Evolutionary conservation across 768 basidiomycete genomes (phyloP).

Genomic region (Saitozyma sp.): DNA sequence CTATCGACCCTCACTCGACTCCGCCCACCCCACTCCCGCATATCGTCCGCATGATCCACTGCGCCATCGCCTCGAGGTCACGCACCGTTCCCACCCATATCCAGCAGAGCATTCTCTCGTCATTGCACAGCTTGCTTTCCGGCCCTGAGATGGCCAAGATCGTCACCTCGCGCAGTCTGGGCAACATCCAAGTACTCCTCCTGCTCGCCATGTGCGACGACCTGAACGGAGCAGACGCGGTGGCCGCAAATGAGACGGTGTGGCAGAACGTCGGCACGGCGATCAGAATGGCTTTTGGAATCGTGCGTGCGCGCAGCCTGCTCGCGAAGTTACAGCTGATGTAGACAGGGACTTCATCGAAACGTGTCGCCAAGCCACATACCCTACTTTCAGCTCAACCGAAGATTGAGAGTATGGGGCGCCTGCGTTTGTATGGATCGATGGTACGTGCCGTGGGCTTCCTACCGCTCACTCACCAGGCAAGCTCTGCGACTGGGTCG

Average conservation of each 20-base stretch:
- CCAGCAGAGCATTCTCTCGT: constrained; percentile 1
- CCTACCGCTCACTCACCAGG: constrained; percentile 6
- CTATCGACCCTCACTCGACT: constrained; percentile 15
- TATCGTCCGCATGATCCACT: constrained; percentile 22
- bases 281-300: constrained; percentile 12
- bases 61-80: constrained; percentile 17
- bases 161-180: constrained; percentile 5
- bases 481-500: constrained; percentile 17
- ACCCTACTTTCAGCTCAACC: constrained; percentile 21
- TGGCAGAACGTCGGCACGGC: constrained; percentile 22
- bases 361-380: constrained; percentile 16
- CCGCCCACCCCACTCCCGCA: constrained; percentile 25
- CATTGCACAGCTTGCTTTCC: constrained; percentile 9
- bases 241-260: neutral
- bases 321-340: neutral
- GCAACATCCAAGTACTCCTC: constrained; percentile 19
- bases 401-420: constrained; percentile 28
- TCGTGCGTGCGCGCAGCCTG: constrained; percentile 11
- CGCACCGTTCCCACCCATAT: constrained; percentile 22
- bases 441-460: constrained; percentile 13
- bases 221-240: constrained; percentile 8
- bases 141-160: constrained; percentile 13
- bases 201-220: constrained; percentile 22
- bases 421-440: constrained; percentile 25
- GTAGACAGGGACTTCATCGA: constrained; percentile 20